phyloP scores from a whole-genome alignment of 2,329 filamentous ascomycete genomes.

The Pyrenochaeta sp. region DNA sequence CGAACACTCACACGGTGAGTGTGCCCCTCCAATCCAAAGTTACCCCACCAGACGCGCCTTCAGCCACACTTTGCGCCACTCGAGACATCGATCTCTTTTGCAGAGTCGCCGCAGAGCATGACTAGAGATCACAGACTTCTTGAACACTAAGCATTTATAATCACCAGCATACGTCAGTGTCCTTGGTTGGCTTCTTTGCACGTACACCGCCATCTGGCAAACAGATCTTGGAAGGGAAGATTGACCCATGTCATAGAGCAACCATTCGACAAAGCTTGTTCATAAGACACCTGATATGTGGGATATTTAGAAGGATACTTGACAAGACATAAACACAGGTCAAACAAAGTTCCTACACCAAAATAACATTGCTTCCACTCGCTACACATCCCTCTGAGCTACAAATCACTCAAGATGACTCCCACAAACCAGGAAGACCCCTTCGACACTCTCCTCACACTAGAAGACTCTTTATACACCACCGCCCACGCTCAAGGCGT shows the following conservation, averaged over 20 bases:
- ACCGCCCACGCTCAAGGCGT: constrained; percentile 81
- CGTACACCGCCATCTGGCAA: too few relatives aligned
- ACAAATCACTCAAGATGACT: constrained; percentile 7
- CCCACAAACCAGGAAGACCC: constrained; percentile 48
- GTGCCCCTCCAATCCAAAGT: constrained; percentile 31
- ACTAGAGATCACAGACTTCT: too few relatives aligned
- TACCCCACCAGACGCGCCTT: constrained; percentile 18
- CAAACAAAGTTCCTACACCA: neutral
- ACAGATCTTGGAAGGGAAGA: too few relatives aligned
- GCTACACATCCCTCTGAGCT: neutral
- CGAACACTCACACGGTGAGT: constrained; percentile 18
- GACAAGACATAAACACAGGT: too few relatives aligned
- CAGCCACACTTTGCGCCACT: constrained; percentile 23
- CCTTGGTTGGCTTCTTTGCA: too few relatives aligned
- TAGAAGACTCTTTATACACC: constrained; percentile 77
- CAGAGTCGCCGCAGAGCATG: too few relatives aligned
- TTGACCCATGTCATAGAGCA: too few relatives aligned
- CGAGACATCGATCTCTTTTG: neutral
- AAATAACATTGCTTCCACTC: neutral
- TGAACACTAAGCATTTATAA: too few relatives aligned
- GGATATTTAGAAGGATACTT: too few relatives aligned
- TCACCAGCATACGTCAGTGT: too few relatives aligned
- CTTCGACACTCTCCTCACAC: constrained; percentile 65
- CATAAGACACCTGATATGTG: too few relatives aligned
- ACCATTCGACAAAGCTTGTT: too few relatives aligned